These are phyloP conservation scores for Margaritispora aquatica DNA, from an alignment of 495 filamentous ascomycete genomes.

Conservation along the genomic window DNA sequence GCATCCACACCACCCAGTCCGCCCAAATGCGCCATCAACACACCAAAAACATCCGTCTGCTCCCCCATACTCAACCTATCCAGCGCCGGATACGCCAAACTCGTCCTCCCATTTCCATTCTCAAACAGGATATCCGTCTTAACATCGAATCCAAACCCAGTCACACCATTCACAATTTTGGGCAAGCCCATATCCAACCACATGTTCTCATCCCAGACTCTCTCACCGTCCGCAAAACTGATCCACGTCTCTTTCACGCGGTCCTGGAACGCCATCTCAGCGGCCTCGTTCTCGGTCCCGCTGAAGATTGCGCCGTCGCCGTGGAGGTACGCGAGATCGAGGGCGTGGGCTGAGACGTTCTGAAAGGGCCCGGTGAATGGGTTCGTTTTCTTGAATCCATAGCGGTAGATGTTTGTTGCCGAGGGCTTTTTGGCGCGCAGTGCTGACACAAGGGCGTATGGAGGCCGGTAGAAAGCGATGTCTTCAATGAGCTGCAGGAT, in stretches of 20 bases:
- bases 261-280: not conserved
- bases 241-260: constrained; percentile 1
- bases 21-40: not conserved
- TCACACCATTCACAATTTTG: not conserved
- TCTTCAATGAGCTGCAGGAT: not conserved
- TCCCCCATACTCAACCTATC: not conserved
- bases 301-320: constrained; percentile 3
- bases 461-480: not conserved
- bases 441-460: not conserved
- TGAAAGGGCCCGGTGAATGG: not conserved
- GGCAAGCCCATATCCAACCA: not conserved
- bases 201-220: not conserved
- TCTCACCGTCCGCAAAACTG: constrained; percentile 3
- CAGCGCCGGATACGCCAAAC: not conserved
- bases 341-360: not conserved
- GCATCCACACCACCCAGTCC: not conserved
- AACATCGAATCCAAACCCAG: not conserved
- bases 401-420: not conserved
- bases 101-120: not conserved
- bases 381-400: not conserved
- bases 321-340: constrained; percentile 11
- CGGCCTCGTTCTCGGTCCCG: not conserved
- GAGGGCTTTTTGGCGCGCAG: not conserved
- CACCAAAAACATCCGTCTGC: not conserved
- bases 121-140: not conserved